These are phyloP conservation scores for Yarrowia bubula DNA, from an alignment of 805 yeast species.

Conservation along the genomic window DNA sequence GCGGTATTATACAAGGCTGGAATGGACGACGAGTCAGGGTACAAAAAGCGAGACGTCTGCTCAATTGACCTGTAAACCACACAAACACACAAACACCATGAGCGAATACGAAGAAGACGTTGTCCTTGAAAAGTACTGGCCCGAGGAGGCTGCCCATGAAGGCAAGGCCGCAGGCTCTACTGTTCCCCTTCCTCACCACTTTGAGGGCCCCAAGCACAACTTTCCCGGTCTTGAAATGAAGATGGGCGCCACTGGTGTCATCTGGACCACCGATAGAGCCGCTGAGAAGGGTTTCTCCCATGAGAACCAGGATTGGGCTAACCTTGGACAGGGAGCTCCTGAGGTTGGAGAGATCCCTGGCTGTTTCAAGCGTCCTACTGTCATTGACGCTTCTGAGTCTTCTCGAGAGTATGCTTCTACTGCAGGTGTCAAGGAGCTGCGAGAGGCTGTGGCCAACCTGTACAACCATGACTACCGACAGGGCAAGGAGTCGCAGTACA, in stretches of 20 bases:
- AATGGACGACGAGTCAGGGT: neutral
- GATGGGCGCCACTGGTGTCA: slow-evolving; percentile 61
- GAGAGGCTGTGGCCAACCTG: slow-evolving; percentile 58
- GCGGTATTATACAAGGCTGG: slow-evolving; percentile 4
- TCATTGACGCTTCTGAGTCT: slow-evolving; percentile 48
- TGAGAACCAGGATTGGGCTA: slow-evolving; percentile 46
- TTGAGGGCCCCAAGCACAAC: slow-evolving; percentile 23
- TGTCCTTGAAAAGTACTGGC: slow-evolving; percentile 27
- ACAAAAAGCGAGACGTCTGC: neutral
- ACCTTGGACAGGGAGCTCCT: slow-evolving; percentile 64
- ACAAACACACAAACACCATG: neutral
- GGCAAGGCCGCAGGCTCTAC: slow-evolving; percentile 1
- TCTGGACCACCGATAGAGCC: slow-evolving; percentile 65
- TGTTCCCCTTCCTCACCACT: slow-evolving; percentile 21
- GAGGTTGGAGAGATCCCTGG: slow-evolving; percentile 62
- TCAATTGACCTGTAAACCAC: neutral
- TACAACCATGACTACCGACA: slow-evolving; percentile 56
- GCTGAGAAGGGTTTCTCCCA: slow-evolving; percentile 51
- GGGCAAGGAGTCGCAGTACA: slow-evolving; percentile 50
- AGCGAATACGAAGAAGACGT: slow-evolving; percentile 21
- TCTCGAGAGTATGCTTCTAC: slow-evolving; percentile 60
- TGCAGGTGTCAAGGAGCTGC: slow-evolving; percentile 52
- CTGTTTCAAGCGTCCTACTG: slow-evolving; percentile 52
- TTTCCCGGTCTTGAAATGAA: slow-evolving; percentile 56
- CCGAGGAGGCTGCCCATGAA: slow-evolving; percentile 26